Percentiles rank a stretch among this genome's conserved stretches.
Conservation (phyloP, 805 yeast species). For the Lipomyces mesembrius region DNA sequence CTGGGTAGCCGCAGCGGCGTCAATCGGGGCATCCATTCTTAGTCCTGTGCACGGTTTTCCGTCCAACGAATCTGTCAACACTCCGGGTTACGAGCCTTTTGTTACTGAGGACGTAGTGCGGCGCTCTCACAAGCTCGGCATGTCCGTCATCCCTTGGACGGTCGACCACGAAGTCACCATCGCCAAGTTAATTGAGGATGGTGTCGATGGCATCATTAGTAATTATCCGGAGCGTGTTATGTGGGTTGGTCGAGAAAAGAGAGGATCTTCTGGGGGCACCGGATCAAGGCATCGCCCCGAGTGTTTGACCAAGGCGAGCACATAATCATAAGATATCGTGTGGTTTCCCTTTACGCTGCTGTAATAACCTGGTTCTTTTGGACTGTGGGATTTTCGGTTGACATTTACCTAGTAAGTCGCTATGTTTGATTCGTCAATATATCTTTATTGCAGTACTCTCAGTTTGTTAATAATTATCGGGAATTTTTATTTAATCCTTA, state of each 20-base stretch:
- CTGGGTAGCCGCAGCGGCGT: conserved; percentile 1
- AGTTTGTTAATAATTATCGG: too few relatives aligned
- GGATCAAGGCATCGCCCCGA: neutral
- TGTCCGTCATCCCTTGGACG: neutral
- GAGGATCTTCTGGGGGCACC: neutral
- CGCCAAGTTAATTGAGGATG: neutral
- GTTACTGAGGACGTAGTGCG: neutral
- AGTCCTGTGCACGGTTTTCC: neutral
- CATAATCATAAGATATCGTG: neutral
- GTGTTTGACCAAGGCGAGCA: neutral
- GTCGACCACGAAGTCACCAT: neutral
- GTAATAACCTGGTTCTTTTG: too few relatives aligned
- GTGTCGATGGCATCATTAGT: conserved; percentile 2
- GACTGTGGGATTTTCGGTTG: too few relatives aligned
- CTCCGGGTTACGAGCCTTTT: neutral
- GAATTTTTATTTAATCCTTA: too few relatives aligned
- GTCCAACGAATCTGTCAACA: neutral
- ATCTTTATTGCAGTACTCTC: too few relatives aligned
- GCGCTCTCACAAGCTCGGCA: neutral
- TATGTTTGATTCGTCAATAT: too few relatives aligned
- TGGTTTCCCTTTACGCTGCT: too few relatives aligned
- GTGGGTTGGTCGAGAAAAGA: neutral
- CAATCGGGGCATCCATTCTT: neutral
- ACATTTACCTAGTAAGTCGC: too few relatives aligned
- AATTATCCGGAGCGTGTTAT: conserved; percentile 1